Evolutionary conservation across 1,284 basidiomycete genomes (phyloP).

Genomic region (Ganoderma lingzhi): DNA sequence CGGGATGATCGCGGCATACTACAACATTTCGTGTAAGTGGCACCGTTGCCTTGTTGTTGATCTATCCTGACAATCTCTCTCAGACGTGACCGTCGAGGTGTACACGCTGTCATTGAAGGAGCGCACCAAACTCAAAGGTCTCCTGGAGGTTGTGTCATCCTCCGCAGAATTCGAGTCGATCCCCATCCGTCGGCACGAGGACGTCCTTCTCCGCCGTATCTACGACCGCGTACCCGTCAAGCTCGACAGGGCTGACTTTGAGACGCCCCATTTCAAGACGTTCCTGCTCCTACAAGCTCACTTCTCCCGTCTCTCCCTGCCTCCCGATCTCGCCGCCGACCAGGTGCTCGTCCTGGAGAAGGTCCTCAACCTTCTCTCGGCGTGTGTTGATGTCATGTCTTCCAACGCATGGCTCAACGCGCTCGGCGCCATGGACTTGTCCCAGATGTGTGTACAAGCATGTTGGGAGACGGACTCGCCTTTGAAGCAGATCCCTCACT

Average conservation of each 20-base stretch:
- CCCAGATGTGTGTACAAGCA: slow-evolving; percentile 99
- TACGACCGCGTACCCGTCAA: slow-evolving; percentile 99
- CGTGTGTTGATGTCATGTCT: slow-evolving; percentile 98
- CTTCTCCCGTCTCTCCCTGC: slow-evolving; percentile 91
- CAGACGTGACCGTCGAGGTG: slow-evolving; percentile 95
- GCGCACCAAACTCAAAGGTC: slow-evolving; percentile 96
- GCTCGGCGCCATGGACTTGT: slow-evolving; percentile 96
- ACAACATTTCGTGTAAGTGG: slow-evolving; percentile 83
- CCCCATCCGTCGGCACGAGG: slow-evolving; percentile 94
- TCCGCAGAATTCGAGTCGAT: slow-evolving; percentile 96
- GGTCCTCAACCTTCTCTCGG: slow-evolving; percentile 89
- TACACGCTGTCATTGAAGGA: slow-evolving; percentile 97
- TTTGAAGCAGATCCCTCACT: slow-evolving; percentile 95
- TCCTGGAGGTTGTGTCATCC: slow-evolving; percentile 95
- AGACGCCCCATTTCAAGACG: slow-evolving; percentile 97
- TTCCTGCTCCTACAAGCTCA: slow-evolving; percentile 97
- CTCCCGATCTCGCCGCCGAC: slow-evolving; percentile 93
- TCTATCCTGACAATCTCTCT: slow-evolving; percentile 28
- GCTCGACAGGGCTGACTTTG: slow-evolving; percentile 85
- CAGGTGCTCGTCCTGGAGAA: slow-evolving; percentile 90
- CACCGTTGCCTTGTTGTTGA: not conserved
- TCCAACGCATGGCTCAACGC: slow-evolving; percentile 96
- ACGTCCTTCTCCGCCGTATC: slow-evolving; percentile 81
- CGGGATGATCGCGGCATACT: slow-evolving; percentile 97
- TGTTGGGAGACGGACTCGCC: slow-evolving; percentile 98